A percentile compares a stretch with the other conserved stretches of the same genome.
phyloP scores from a whole-genome alignment of 1,284 basidiomycete genomes.

The Xanthoconium separans region DNA sequence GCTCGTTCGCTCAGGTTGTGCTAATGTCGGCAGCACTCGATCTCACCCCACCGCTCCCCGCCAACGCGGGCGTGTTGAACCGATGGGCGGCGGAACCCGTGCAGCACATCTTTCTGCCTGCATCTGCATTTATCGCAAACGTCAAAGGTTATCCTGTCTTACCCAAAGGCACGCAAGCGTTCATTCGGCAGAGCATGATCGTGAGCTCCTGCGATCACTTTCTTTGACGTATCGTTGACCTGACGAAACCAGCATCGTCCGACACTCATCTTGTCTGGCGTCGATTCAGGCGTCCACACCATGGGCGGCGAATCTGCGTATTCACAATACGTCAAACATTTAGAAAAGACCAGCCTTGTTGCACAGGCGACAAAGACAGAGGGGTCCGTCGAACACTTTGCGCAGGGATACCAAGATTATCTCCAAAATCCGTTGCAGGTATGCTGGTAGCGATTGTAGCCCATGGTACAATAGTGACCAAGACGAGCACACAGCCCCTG shows the following conservation, averaged over 20 bases:
- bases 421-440: slow-evolving; percentile 94
- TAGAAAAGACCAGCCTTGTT: slow-evolving; percentile 73
- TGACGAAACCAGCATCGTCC: slow-evolving; percentile 64
- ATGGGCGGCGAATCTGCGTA: slow-evolving; percentile 87
- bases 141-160: slow-evolving; percentile 97
- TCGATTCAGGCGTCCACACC: slow-evolving; percentile 60
- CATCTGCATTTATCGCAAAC: slow-evolving; percentile 92
- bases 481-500: slow-evolving; percentile 62
- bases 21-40: slow-evolving; percentile 70
- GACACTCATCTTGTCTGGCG: slow-evolving; percentile 77
- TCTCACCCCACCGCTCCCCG: slow-evolving; percentile 82
- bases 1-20: slow-evolving; percentile 5
- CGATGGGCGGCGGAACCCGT: slow-evolving; percentile 95
- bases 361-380: slow-evolving; percentile 56
- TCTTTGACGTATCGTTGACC: slow-evolving; percentile 14
- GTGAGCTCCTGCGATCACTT: slow-evolving; percentile 44
- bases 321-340: slow-evolving; percentile 83
- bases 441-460: slow-evolving; percentile 8
- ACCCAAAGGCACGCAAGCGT: slow-evolving; percentile 87
- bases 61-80: slow-evolving; percentile 61
- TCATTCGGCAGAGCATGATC: slow-evolving; percentile 86
- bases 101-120: slow-evolving; percentile 84
- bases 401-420: slow-evolving; percentile 92
- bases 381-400: slow-evolving; percentile 85
- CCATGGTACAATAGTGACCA: slow-evolving; percentile 5